Percentiles rank a stretch among this genome's conserved stretches.
These are phyloP conservation scores for Luzula sylvatica DNA, from an alignment of 176 grass and related monocot genomes.

Conservation along the genomic window DNA sequence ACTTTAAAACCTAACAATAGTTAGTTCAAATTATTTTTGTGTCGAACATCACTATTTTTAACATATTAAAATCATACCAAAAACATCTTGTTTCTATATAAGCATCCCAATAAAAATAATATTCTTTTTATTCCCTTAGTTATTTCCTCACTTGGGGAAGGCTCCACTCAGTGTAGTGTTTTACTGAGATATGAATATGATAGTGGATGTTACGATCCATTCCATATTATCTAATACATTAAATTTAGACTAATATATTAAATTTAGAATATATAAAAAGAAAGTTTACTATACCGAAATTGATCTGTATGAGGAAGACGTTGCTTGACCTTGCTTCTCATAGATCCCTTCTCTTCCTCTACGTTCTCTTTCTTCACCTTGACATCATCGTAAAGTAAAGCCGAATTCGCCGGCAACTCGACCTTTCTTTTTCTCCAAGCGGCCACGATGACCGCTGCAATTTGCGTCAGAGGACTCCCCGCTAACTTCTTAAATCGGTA, in stretches of 20 bases:
- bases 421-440: constrained; percentile 58
- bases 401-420: constrained; percentile 34
- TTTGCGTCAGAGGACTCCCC: constrained; percentile 72
- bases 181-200: background rate
- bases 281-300: constrained; percentile 37
- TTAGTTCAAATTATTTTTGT: no score
- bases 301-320: constrained; percentile 68
- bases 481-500: constrained; percentile 82
- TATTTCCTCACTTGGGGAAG: no score
- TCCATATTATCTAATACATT: no score
- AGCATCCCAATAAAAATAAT: no score
- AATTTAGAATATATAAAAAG: no score
- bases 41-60: no score
- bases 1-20: no score
- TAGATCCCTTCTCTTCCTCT: constrained; percentile 18
- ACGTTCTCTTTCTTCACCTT: constrained; percentile 1
- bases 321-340: constrained; percentile 63
- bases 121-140: background rate
- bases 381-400: constrained; percentile 46
- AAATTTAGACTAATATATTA: no score
- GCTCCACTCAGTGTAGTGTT: no score
- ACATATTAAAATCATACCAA: no score
- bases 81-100: no score
- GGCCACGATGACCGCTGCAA: constrained; percentile 46
- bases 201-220: no score